phyloP scores from a whole-genome alignment of 2,329 filamentous ascomycete genomes.

The Ceratocystis albifundus region DNA sequence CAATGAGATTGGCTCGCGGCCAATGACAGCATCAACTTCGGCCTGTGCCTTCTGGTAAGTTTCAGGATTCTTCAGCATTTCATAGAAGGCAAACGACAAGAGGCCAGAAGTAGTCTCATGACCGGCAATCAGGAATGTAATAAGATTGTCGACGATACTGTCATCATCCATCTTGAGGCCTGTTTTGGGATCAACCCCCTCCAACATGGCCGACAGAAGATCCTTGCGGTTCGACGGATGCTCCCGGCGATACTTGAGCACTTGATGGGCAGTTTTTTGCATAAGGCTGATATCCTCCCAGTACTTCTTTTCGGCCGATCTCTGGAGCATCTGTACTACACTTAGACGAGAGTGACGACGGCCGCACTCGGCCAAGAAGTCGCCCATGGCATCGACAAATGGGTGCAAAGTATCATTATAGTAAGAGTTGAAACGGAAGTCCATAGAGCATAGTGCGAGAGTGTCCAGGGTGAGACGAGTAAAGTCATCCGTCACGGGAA shows the following conservation, averaged over 20 bases:
- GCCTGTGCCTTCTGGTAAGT: conserved; percentile 49
- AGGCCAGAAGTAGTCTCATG: conserved; percentile 62
- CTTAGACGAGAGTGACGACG: conserved; percentile 37
- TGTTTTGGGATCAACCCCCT: conserved; percentile 55
- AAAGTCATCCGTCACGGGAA: conserved; percentile 54
- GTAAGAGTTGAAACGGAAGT: conserved; percentile 62
- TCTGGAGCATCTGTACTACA: conserved; percentile 40
- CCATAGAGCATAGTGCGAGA: conserved; percentile 59
- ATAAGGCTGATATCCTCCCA: conserved; percentile 44
- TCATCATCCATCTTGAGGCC: conserved; percentile 52
- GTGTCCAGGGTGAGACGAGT: conserved; percentile 64
- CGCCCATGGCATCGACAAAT: conserved; percentile 56
- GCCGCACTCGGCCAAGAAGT: conserved; percentile 48
- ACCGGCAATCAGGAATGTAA: conserved; percentile 59
- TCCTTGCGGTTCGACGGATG: conserved; percentile 51
- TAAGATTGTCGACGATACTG: conserved; percentile 57
- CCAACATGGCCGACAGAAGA: conserved; percentile 57
- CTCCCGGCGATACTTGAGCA: conserved; percentile 47
- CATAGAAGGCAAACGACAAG: conserved; percentile 53
- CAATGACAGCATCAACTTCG: conserved; percentile 56
- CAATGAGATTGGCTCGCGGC: conserved; percentile 43
- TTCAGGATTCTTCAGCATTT: conserved; percentile 52
- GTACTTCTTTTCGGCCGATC: conserved; percentile 40
- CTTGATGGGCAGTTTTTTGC: conserved; percentile 44
- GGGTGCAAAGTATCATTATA: conserved; percentile 59